Evolutionary conservation across 2,329 filamentous ascomycete genomes (phyloP), one percentile per base, ranked within the genome.

Genomic region (Byssothecium circinans): DNA sequence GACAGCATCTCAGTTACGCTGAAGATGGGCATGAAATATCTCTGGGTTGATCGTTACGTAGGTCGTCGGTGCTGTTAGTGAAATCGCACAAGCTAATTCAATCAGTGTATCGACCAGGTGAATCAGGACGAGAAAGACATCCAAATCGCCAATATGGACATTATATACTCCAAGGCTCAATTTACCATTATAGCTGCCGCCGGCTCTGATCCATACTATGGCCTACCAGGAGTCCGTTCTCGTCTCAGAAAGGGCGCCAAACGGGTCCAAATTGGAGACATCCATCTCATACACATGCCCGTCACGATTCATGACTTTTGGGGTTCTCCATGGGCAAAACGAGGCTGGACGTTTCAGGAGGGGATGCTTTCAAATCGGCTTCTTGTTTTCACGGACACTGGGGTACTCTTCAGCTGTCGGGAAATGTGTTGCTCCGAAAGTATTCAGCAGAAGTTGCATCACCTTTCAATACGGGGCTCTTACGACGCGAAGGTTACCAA

Each of bases 111-210:
- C 22, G 47, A 35, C 37, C 20, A 40, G 17, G 5, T 25, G 4
- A 27, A 40, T 20, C 8, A 4, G 8, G 22, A 10, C 4, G 37
- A 40, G 15, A 40, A 40, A 17, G 10, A 27, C 14, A n/a, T 20
- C 4, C 20, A 19, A 11, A 40, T 40, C 7, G 15, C 15, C 11
- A 11, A 40, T 20, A 49, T 49, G 45, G 49, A 45, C 32, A 3
- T 29, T 12, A 52, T 52, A 11, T 52, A 48, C 18, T 10, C 29
- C 2, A 36, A 51, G 14, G 47, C 47, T 8, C 15, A 41, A 4
- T 10, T 51, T 17, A 54, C 51, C 7, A 54, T 54, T 15, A 36
- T 54, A n/a, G 51, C 40, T 10, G 44, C 47, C 1, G 43, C 44
- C 4, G 43, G 48, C 4, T 5, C 22, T 17, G 32, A 39, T 15